Percentiles rank a stretch among this genome's conserved stretches.
Conservation (phyloP, 345 rosid species). For the Erucastrum elatum region DNA sequence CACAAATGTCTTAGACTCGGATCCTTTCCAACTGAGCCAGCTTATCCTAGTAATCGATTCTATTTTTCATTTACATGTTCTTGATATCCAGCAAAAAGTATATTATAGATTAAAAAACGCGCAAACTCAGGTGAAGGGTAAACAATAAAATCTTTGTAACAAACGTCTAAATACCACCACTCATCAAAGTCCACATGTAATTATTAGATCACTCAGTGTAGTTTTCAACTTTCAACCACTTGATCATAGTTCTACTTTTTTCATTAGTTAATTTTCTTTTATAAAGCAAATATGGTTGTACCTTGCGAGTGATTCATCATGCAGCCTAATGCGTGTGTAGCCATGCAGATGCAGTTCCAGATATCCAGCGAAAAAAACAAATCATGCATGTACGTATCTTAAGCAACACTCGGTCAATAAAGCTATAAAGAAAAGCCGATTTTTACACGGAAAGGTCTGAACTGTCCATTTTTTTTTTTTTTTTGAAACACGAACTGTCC, state of each 20-base stretch:
- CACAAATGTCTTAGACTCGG: neutral
- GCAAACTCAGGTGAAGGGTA: neutral
- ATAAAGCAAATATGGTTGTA: slow-evolving; percentile 31
- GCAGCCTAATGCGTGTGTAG: slow-evolving; percentile 37
- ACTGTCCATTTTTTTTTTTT: slow-evolving; percentile 3
- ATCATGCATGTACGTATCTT: slow-evolving; percentile 39
- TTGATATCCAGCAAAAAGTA: neutral
- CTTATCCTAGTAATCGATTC: neutral
- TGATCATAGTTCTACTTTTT: slow-evolving; percentile 27
- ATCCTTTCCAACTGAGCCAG: neutral
- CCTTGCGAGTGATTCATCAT: slow-evolving; percentile 22
- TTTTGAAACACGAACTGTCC: neutral
- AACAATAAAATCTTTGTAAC: slow-evolving; percentile 1
- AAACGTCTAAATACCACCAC: slow-evolving; percentile 11
- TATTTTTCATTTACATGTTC: neutral
- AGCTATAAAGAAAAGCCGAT: slow-evolving; percentile 10
- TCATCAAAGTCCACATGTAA: slow-evolving; percentile 28
- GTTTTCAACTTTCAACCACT: slow-evolving; percentile 31
- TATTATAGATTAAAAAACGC: neutral
- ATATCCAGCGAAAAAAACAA: slow-evolving; percentile 29
- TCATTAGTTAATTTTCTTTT: neutral
- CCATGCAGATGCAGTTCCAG: slow-evolving; percentile 46
- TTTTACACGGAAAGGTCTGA: slow-evolving; percentile 29
- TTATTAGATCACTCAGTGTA: slow-evolving; percentile 24
- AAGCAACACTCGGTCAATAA: slow-evolving; percentile 39